phyloP scores from a whole-genome alignment of 2,329 filamentous ascomycete species.

The Fonsecaea pedrosoi region DNA sequence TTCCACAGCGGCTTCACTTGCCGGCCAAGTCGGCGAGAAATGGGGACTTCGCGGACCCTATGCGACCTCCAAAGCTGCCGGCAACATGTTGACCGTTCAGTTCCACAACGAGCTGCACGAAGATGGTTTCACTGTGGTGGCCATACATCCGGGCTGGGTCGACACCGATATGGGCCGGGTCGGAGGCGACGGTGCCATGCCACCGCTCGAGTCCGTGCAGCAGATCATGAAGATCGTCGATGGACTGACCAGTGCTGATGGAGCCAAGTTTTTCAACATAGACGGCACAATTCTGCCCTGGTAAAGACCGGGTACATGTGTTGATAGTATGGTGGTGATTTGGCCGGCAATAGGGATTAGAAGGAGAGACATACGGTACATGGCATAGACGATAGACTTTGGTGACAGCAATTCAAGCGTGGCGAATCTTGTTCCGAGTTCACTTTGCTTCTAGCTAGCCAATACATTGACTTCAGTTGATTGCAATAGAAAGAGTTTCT shows the following conservation, averaged over 20 bases:
- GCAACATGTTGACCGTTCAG: conserved; percentile 28
- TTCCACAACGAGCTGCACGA: conserved; percentile 25
- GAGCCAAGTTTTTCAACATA: conserved; percentile 24
- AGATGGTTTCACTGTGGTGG: conserved; percentile 22
- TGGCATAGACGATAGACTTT: background rate
- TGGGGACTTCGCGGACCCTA: conserved; percentile 21
- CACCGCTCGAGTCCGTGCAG: conserved; percentile 16
- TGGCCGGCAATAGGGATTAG: background rate
- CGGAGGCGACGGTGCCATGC: conserved; percentile 19
- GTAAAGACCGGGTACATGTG: conserved; percentile 1
- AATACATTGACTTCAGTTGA: background rate
- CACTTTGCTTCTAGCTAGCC: background rate
- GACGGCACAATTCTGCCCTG: conserved; percentile 26
- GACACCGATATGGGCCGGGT: conserved; percentile 24
- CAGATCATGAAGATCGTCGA: conserved; percentile 23
- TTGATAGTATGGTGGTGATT: background rate
- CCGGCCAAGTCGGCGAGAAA: conserved; percentile 14
- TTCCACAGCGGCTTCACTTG: conserved; percentile 22
- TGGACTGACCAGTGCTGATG: conserved; percentile 12
- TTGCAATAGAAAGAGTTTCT: background rate
- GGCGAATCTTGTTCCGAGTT: background rate
- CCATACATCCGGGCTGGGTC: conserved; percentile 24
- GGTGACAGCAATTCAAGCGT: background rate
- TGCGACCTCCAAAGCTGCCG: conserved; percentile 24
- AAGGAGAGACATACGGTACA: background rate